Base-by-base conservation (phyloP, 2,329 filamentous ascomycete species). In the Cryphonectria radicalis region DNA sequence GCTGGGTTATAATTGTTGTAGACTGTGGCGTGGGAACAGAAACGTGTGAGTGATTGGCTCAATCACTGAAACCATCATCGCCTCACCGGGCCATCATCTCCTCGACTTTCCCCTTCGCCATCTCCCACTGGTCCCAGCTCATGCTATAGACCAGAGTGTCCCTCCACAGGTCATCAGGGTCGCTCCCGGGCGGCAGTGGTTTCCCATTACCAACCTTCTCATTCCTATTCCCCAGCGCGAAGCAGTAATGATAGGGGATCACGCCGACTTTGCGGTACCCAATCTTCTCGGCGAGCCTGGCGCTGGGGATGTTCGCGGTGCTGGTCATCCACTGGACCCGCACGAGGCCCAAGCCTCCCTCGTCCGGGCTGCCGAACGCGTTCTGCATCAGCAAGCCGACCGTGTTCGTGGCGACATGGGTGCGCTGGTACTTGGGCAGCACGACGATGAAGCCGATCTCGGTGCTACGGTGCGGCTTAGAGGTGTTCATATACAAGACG, bases 391-490 rank as follows among this genome's bases (percentile, higher is more conserved):
- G 66, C 35, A 82, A 74, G 5, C 79, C 79, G 19, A 79, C 76
- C 25, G 80, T 76, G 68, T 81, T 77, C 10, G 76, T 78, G 35
- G 77, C 77, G 46, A 82, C 80, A 68, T 81, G 78, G 7, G 79
- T 81, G 42, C 76, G 75, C 62, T 82, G 79, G 69, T 77, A 81
- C 3, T 70, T 46, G 1, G 80, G 80, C 19, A 82, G 73, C 13
- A 78, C 77, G 37, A 79, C 74, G 50, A 84, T 79, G 62, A 78
- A 77, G 17, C 82, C 82, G 10, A 80, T 77, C 70, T 79, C 78
- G 19, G 76, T 76, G 68, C 73, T 75, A 2, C 74, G 71, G 53
- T 76, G 66, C 1, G 42, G 42, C 11, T 60, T 28, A 17, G 75
- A 76, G 22, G 76, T 77, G 66, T 74, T 70, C 35, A 78, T 74